Percentiles rank a stretch among this genome's conserved stretches.
Evolutionary conservation across 768 basidiomycete genomes (phyloP).

Genomic region (Auriscalpium orientale): DNA sequence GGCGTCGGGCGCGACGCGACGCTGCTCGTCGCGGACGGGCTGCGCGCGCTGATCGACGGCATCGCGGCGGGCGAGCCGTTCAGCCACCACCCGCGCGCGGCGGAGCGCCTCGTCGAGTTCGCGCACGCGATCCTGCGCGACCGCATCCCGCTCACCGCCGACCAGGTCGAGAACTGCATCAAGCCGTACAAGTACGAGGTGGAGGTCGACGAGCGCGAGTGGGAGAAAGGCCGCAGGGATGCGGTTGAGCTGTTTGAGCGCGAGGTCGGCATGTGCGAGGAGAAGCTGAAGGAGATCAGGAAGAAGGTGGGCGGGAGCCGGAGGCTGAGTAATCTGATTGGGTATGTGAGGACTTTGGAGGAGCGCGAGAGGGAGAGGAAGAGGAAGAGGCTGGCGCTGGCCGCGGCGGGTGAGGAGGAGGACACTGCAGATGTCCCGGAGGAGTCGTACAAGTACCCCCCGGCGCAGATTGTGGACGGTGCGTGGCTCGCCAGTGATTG

Average conservation of each 20-base stretch:
- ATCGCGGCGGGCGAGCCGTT: constrained; percentile 89
- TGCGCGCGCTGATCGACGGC: constrained; percentile 83
- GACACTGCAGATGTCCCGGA: constrained; percentile 30
- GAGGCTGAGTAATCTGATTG: constrained; percentile 66
- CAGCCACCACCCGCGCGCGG: constrained; percentile 79
- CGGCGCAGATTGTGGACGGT: constrained; percentile 91
- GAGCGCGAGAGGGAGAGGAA: constrained; percentile 64
- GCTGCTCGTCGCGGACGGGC: constrained; percentile 86
- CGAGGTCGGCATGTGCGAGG: constrained; percentile 80
- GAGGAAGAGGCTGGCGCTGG: constrained; percentile 36
- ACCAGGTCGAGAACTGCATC: constrained; percentile 99
- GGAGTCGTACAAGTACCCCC: constrained; percentile 79
- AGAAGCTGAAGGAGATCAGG: constrained; percentile 78
- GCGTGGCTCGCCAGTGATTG: constrained; percentile 18
- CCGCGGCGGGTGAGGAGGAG: constrained; percentile 25
- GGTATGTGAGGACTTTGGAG: constrained; percentile 78
- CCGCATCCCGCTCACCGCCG: constrained; percentile 87
- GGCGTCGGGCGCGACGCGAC: constrained; percentile 95
- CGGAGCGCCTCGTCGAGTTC: constrained; percentile 87
- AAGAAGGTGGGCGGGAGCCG: constrained; percentile 84
- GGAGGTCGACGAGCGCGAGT: constrained; percentile 88
- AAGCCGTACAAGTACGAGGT: constrained; percentile 99
- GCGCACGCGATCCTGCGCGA: constrained; percentile 91
- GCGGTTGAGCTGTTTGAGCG: constrained; percentile 76
- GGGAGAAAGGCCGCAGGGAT: constrained; percentile 75